Conservation (phyloP, 192 early-diverging fungal genomes). For the Glomus cerebriforme region DNA sequence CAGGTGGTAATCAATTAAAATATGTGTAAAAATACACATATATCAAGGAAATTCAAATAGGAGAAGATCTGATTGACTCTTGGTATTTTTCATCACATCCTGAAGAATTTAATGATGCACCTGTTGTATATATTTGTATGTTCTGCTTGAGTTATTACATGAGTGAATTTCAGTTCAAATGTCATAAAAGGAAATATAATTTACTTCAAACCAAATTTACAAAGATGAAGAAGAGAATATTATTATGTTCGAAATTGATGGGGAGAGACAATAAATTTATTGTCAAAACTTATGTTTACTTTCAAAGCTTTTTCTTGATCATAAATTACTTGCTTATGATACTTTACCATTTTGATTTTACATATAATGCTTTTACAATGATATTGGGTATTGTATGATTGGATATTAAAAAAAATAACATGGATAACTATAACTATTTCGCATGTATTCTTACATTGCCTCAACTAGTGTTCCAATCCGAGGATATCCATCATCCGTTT, state of each 20-base stretch:
- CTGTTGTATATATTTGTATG: conserved; percentile 90
- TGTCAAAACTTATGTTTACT: conserved; percentile 94
- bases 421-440: conserved; percentile 96
- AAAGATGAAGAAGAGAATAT: conserved; percentile 64
- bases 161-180: conserved; percentile 68
- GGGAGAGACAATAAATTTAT: conserved; percentile 85
- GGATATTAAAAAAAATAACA: conserved; percentile 97
- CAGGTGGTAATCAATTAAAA: conserved; percentile 84
- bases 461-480: no score
- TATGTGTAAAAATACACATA: conserved; percentile 96
- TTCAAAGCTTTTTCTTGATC: conserved; percentile 96
- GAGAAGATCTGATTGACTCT: conserved; percentile 84
- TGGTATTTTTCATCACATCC: conserved; percentile 99
- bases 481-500: no score
- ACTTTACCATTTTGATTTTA: conserved; percentile 98
- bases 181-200: conserved; percentile 85
- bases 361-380: conserved; percentile 85
- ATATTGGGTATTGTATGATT: conserved; percentile 82
- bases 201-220: conserved; percentile 98
- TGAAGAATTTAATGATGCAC: conserved; percentile 74
- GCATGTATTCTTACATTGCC: conserved; percentile 98
- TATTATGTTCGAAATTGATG: conserved; percentile 98
- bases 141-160: conserved; percentile 90
- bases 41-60: conserved; percentile 89
- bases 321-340: conserved; percentile 98